Base-by-base conservation (phyloP, 345 rosid species). In the Anacardium occidentale region DNA sequence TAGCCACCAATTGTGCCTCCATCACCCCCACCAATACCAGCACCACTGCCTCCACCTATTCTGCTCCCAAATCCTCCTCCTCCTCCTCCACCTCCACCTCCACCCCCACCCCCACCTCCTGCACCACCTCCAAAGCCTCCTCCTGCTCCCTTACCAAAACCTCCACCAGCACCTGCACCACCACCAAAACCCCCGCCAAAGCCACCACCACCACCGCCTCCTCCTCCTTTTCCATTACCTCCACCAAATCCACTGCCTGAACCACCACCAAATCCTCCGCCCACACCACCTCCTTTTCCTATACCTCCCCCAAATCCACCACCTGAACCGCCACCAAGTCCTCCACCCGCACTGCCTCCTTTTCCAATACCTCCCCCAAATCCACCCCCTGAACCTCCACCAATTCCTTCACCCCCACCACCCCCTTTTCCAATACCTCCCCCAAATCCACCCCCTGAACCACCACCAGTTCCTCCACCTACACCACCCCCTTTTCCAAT, bases 11-110 rank as follows among this genome's bases (percentile, higher is more conserved):
- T 47, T 53, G 57, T 17, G 9, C 77, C 77, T 45, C 17, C 21
- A 51, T 71, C 73, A 1, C 68, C 55, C 44, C 75, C 75, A 7
- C 74, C 78, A 2, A 62, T 4, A 1, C 76, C 79, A 48, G 21
- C 62, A 15, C 66, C 80, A 11, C 14, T 50, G 12, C 76, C 74
- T 20, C 55, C 55, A 4, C 65, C 70, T 10, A 20, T 20, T 2
- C 65, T 70, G 3, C 56, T n/a, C 6, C 64, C 74, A 9, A 29
- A 5, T 0, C 77, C 80, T 3, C 48, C 56, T 3, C 81, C 81
- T 5, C 25, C 70, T 0, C 66, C 73, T 11, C 2, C 15, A 7
- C 76, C 79, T 2, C 60, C 60, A 0, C 68, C 75, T 2, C 14
- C 25, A 1, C 77, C 77, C 0, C 26, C 10, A 1, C 71, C 71